Evolutionary conservation across 73 alveolate species (phyloP).

Genomic region (Breviolum minutum): DNA sequence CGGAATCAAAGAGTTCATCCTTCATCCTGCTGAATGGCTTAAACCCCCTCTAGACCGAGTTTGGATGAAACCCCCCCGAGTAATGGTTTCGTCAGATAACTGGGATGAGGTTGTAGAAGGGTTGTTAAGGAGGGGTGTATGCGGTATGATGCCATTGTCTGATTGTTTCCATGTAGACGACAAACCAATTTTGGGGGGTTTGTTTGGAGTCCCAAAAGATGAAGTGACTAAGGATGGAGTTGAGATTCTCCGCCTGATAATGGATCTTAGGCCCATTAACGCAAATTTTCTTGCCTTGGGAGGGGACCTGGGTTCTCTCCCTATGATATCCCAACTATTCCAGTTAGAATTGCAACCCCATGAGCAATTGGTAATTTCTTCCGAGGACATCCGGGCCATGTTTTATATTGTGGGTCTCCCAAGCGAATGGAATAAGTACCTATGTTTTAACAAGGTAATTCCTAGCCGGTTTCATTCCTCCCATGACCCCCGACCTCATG

Average conservation of each 20-base stretch:
- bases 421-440: not conserved
- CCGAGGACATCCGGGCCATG: not conserved
- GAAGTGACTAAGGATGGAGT: not conserved
- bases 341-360: not conserved
- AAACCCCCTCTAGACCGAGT: not conserved
- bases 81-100: not conserved
- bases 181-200: not conserved
- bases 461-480: not conserved
- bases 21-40: not conserved
- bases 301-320: not conserved
- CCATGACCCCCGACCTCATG: not conserved
- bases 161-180: not conserved
- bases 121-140: not conserved
- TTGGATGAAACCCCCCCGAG: not conserved
- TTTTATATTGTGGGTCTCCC: not conserved
- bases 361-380: not conserved
- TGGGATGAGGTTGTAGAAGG: not conserved
- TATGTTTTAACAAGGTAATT: not conserved
- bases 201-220: not conserved
- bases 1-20: not conserved
- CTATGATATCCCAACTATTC: not conserved
- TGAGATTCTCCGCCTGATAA: not conserved
- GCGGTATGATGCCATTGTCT: not conserved
- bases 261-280: not conserved
- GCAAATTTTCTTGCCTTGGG: not conserved